A percentile compares a stretch with the other conserved stretches of the same genome.
phyloP scores from a whole-genome alignment of 768 basidiomycete species.

The Trametes villosa region DNA sequence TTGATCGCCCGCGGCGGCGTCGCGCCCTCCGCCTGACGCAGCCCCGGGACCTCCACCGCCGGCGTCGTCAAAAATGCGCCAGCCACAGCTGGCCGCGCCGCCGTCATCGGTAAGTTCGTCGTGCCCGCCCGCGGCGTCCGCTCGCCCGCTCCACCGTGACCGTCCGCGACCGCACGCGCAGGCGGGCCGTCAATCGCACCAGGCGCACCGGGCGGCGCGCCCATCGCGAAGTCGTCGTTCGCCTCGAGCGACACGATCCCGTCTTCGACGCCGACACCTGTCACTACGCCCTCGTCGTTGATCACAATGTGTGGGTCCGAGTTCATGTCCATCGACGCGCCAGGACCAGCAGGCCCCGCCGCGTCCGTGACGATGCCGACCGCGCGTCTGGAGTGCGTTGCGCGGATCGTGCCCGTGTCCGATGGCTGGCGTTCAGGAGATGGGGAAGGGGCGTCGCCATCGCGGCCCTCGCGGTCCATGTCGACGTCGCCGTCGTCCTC shows the following conservation, averaged over 20 bases:
- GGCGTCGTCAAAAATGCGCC: constrained; percentile 11
- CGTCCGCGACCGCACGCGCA: constrained; percentile 30
- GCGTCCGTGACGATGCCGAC: constrained; percentile 54
- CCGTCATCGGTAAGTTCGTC: constrained; percentile 48
- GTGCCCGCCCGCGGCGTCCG: constrained; percentile 64
- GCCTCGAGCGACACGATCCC: constrained; percentile 76
- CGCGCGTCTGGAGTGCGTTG: constrained; percentile 43
- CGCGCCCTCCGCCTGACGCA: neutral
- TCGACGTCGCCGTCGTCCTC: constrained; percentile 76
- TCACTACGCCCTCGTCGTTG: constrained; percentile 48
- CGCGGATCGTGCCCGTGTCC: constrained; percentile 29
- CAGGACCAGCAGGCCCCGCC: constrained; percentile 31
- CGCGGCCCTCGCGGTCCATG: constrained; percentile 48
- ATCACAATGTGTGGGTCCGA: constrained; percentile 57
- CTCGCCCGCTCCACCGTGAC: constrained; percentile 28
- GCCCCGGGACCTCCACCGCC: constrained; percentile 7
- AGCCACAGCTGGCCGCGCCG: constrained; percentile 6
- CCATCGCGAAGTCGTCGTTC: constrained; percentile 91
- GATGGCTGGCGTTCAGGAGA: constrained; percentile 36
- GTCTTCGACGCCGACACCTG: constrained; percentile 66
- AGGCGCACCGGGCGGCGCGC: constrained; percentile 89
- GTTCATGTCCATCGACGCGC: constrained; percentile 45
- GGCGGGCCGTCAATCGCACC: constrained; percentile 62
- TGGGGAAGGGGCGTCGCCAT: constrained; percentile 35
- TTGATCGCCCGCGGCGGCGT: constrained; percentile 15